Percentiles rank a stretch among this genome's conserved stretches.
Conservation (phyloP, 2,329 filamentous ascomycete species). For the Blumeria graminis region DNA sequence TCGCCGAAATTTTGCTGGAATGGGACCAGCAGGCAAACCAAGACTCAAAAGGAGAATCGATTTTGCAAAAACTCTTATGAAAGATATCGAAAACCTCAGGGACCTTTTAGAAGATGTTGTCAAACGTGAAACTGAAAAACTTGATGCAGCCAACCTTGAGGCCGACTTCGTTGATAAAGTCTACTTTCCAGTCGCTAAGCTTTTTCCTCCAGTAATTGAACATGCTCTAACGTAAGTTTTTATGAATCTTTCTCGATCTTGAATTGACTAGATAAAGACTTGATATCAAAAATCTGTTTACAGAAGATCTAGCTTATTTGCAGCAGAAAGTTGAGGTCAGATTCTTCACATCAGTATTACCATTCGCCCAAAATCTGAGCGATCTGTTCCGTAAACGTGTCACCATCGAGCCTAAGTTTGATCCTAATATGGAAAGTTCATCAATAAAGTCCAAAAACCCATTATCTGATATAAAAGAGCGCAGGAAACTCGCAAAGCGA, state of each 20-base stretch:
- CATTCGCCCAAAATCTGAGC: constrained; percentile 32
- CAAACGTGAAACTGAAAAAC: constrained; percentile 51
- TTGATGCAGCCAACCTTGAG: constrained; percentile 53
- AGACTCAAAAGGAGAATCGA: constrained; percentile 63
- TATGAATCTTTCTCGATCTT: background rate
- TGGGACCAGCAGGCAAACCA: constrained; percentile 64
- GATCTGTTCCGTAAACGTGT: constrained; percentile 29
- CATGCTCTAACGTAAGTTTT: constrained; percentile 54
- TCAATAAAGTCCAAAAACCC: constrained; percentile 16
- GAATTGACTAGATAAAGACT: constrained; percentile 27
- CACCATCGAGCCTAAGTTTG: background rate
- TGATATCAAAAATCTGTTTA: constrained; percentile 36
- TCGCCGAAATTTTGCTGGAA: constrained; percentile 78
- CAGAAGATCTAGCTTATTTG: constrained; percentile 24
- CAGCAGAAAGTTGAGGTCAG: constrained; percentile 26
- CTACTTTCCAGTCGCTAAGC: constrained; percentile 67
- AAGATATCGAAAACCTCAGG: constrained; percentile 56
- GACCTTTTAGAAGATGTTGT: constrained; percentile 46
- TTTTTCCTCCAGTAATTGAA: constrained; percentile 56
- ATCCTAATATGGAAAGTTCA: constrained; percentile 7
- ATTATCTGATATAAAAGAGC: constrained; percentile 45
- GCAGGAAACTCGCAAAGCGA: constrained; percentile 65
- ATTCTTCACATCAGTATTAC: constrained; percentile 31
- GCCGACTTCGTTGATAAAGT: constrained; percentile 63
- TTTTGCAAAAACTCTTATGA: constrained; percentile 53